Base-by-base conservation (phyloP, 148 eudicot species). In the Oxyria digyna region DNA sequence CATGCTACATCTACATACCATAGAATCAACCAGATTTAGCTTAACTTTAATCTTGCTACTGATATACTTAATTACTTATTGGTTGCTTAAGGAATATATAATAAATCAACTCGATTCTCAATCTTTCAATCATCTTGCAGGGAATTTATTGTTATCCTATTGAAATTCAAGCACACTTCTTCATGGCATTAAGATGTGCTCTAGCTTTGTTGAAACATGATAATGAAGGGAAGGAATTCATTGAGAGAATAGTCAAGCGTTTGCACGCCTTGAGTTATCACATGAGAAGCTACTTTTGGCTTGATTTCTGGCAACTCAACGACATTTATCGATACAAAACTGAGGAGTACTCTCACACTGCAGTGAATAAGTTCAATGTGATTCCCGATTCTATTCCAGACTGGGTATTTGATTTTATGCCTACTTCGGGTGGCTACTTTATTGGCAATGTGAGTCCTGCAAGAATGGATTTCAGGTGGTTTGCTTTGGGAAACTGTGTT, bases 231-330 rank as follows among this genome's bases (percentile, higher is more conserved):
- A n/a, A n/a, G n/a, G n/a, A n/a, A n/a, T n/a, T n/a, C n/a, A n/a
- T n/a, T n/a, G n/a, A n/a, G n/a, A n/a, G n/a, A n/a, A n/a, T n/a
- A n/a, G n/a, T n/a, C n/a, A n/a, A n/a, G n/a, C n/a, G n/a, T n/a
- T n/a, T n/a, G n/a, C n/a, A n/a, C n/a, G n/a, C n/a, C n/a, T n/a
- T n/a, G n/a, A n/a, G n/a, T n/a, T n/a, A n/a, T n/a, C n/a, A n/a
- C n/a, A n/a, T n/a, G n/a, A n/a, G n/a, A n/a, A n/a, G 85, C 69
- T 87, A 87, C 79, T 87, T 85, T 66, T 87, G 91, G 91, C 82
- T 87, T 38, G 91, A 87, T 67, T 82, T 87, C 55, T 83, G 79
- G 74, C 91, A 85, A 33, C 59, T 87, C 68, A 87, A 87, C 50
- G 88, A 82, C 73, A 76, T 87, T 14, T 87, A 87, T 29, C 86